Evolutionary conservation across 768 basidiomycete species (phyloP).

Genomic region (Phylloporus arenicola): DNA sequence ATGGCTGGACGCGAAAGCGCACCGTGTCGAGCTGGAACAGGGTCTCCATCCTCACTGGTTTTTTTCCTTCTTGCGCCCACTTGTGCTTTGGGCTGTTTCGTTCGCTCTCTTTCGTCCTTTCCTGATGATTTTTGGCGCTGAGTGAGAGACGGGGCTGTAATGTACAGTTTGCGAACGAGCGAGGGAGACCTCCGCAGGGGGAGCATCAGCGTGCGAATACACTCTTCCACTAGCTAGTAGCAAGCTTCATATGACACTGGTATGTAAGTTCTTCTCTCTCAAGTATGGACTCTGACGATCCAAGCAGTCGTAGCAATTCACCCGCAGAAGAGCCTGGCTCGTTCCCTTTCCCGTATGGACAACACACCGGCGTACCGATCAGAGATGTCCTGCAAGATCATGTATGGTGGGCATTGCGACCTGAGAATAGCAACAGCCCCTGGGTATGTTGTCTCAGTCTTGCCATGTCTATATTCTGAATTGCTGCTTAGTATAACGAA

Average conservation of each 20-base stretch:
- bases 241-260: too few relatives aligned
- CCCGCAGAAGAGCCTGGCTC: constrained; percentile 13
- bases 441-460: constrained; percentile 9
- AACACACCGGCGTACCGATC: constrained; percentile 1
- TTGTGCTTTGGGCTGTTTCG: background rate
- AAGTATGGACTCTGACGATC: background rate
- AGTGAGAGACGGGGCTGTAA: constrained; percentile 6
- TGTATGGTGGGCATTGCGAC: constrained; percentile 13
- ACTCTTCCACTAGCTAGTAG: too few relatives aligned
- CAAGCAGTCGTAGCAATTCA: background rate
- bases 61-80: background rate
- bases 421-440: background rate
- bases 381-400: constrained; percentile 10
- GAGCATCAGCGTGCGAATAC: constrained; percentile 16
- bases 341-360: constrained; percentile 5
- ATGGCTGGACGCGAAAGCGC: background rate
- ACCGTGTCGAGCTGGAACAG: constrained; percentile 3
- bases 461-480: background rate
- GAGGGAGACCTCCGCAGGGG: constrained; percentile 11
- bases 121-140: constrained; percentile 12
- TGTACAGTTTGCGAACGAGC: constrained; percentile 12
- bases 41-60: background rate
- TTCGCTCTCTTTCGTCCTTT: background rate
- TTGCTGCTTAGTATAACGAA: constrained; percentile 6
- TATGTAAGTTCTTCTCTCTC: background rate